These are phyloP conservation scores for Dysphania ambrosioides DNA, from an alignment of 148 eudicot genomes.

Conservation along the genomic window DNA sequence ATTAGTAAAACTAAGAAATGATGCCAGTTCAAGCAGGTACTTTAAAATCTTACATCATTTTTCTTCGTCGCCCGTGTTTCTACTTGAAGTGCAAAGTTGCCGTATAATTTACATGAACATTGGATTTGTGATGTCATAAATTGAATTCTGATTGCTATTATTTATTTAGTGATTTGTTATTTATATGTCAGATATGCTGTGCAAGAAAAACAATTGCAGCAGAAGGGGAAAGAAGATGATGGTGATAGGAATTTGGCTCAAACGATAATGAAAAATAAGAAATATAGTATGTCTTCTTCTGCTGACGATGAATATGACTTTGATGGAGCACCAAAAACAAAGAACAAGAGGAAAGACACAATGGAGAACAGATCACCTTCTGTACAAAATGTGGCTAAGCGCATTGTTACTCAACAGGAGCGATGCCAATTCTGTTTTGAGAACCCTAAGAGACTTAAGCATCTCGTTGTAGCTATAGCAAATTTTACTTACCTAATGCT, in stretches of 20 bases:
- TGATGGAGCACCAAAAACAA: constrained; percentile 71
- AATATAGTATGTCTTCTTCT: constrained; percentile 45
- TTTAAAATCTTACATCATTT: neutral
- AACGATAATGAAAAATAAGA: constrained; percentile 57
- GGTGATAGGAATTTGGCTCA: constrained; percentile 76
- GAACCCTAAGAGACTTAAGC: constrained; percentile 80
- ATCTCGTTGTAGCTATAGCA: constrained; percentile 88
- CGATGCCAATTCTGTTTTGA: constrained; percentile 89
- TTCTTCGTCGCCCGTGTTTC: neutral
- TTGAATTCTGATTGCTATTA: neutral
- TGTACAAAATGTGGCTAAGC: constrained; percentile 40
- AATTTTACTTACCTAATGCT: constrained; percentile 78
- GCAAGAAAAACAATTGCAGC: constrained; percentile 47
- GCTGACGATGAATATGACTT: constrained; percentile 96
- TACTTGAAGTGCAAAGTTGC: neutral
- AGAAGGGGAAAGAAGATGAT: constrained; percentile 71
- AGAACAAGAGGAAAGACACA: constrained; percentile 53
- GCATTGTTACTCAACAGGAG: constrained; percentile 82
- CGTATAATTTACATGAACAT: neutral
- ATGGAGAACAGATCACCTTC: constrained; percentile 36
- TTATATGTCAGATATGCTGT: constrained; percentile 42
- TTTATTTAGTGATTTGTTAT: neutral
- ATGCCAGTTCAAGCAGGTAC: constrained; percentile 68
- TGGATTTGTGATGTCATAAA: neutral
- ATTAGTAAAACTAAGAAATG: constrained; percentile 40